A percentile compares a stretch with the other conserved stretches of the same genome.
These are phyloP conservation scores for Capsicum baccatum DNA, from an alignment of 257 asterid species.

Conservation along the genomic window DNA sequence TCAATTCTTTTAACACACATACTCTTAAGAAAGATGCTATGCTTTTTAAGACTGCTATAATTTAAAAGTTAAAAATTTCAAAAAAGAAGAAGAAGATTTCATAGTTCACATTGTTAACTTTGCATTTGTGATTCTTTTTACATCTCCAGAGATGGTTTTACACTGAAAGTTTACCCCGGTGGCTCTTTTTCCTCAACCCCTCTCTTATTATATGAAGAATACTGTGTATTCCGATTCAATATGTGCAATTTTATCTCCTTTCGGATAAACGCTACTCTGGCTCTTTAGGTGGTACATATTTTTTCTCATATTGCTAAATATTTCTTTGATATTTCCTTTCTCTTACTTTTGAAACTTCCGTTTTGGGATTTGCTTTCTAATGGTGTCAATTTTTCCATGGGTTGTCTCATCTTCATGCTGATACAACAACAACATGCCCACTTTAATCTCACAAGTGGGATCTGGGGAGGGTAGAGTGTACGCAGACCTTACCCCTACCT, in stretches of 20 bases:
- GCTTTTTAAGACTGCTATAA: not conserved
- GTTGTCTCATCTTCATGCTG: not conserved
- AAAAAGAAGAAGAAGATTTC: no score
- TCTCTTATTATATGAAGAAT: not conserved
- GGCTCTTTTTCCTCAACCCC: slow-evolving; percentile 11
- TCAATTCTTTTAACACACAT: not conserved
- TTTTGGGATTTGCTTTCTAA: no score
- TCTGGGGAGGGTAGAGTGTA: no score
- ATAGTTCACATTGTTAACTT: slow-evolving; percentile 17
- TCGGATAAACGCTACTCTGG: not conserved
- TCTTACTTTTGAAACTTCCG: not conserved
- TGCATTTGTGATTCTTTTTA: not conserved
- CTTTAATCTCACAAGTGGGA: no score
- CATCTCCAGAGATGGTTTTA: not conserved
- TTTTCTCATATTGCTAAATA: not conserved
- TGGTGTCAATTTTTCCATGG: not conserved
- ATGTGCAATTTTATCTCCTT: not conserved
- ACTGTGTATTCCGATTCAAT: not conserved
- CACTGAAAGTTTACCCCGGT: not conserved
- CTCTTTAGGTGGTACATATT: not conserved
- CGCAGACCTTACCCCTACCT: no score
- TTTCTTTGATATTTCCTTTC: not conserved
- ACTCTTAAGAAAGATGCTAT: slow-evolving; percentile 9
- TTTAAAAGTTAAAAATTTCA: no score
- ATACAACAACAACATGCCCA: no score